Percentiles rank a stretch among this genome's conserved stretches.
Conservation (phyloP, 2,329 filamentous ascomycete genomes). For the Dactylonectria estremocensis region DNA sequence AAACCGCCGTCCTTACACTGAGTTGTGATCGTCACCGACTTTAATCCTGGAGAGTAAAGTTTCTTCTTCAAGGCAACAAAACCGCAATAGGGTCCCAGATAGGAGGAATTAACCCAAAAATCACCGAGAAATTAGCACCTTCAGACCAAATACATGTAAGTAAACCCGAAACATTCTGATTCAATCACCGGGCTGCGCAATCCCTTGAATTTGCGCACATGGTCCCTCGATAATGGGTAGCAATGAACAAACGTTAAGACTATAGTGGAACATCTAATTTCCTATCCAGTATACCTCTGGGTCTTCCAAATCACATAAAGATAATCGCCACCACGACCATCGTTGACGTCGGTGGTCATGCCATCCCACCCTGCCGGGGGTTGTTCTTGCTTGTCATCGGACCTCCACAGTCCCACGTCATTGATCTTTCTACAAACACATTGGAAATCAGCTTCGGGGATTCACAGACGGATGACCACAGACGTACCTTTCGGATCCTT, state of each 20-base stretch:
- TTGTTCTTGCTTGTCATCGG: not conserved
- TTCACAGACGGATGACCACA: not conserved
- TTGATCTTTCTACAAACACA: not conserved
- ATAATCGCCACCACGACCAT: conserved; percentile 21
- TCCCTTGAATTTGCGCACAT: too few relatives aligned
- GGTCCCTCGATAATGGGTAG: not conserved
- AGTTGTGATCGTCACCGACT: too few relatives aligned
- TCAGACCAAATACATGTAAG: too few relatives aligned
- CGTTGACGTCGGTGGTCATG: conserved; percentile 15
- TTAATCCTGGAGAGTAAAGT: too few relatives aligned
- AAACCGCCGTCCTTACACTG: too few relatives aligned
- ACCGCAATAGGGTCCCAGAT: too few relatives aligned
- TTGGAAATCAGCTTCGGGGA: not conserved
- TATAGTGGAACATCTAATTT: not conserved
- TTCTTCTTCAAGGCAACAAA: too few relatives aligned
- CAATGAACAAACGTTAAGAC: not conserved
- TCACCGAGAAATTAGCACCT: too few relatives aligned
- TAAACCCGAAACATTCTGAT: too few relatives aligned
- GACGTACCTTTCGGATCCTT: not conserved
- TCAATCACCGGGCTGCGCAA: too few relatives aligned
- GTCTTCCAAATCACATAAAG: conserved; percentile 20
- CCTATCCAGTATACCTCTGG: not conserved
- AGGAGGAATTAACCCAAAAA: too few relatives aligned
- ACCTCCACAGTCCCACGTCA: conserved; percentile 14
- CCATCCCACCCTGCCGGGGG: not conserved